phyloP scores from a whole-genome alignment of 768 basidiomycete species.

The Exsudoporus frostii region DNA sequence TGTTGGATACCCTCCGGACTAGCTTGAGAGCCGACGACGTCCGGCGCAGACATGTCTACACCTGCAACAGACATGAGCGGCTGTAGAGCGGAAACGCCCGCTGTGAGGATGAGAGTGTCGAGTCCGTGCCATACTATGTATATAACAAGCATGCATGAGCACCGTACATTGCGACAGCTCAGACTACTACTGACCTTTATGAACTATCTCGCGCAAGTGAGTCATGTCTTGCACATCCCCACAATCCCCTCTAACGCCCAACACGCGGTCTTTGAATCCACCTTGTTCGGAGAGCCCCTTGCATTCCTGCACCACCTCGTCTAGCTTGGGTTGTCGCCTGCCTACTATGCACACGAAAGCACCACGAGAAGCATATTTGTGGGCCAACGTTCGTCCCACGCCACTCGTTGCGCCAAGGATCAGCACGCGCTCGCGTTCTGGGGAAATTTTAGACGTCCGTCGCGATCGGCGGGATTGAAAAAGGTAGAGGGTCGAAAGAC shows the following conservation, averaged over 20 bases:
- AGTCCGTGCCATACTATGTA: conserved; percentile 71
- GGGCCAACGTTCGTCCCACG: conserved; percentile 70
- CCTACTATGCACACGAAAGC: conserved; percentile 75
- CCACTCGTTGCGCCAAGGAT: conserved; percentile 84
- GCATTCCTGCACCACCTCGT: conserved; percentile 63
- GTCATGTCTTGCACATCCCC: conserved; percentile 66
- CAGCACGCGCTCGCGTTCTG: conserved; percentile 65
- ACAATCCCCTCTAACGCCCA: conserved; percentile 63
- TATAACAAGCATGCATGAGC: not conserved
- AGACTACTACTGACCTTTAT: conserved; percentile 41
- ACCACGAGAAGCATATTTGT: conserved; percentile 69
- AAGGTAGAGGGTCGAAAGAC: conserved; percentile 20
- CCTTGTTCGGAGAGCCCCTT: conserved; percentile 19
- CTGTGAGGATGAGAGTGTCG: conserved; percentile 78
- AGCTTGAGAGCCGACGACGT: conserved; percentile 37
- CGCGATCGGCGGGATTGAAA: conserved; percentile 13
- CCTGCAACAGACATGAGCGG: conserved; percentile 74
- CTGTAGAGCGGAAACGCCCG: conserved; percentile 80
- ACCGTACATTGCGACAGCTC: not conserved
- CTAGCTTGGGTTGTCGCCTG: conserved; percentile 52
- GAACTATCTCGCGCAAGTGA: conserved; percentile 48
- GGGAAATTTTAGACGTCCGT: conserved; percentile 38
- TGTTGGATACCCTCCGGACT: conserved; percentile 55
- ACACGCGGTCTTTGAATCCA: conserved; percentile 32
- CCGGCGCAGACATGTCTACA: conserved; percentile 33